A percentile compares a stretch with the other conserved stretches of the same genome.
Conservation (phyloP, 345 rosid species). For the Ailanthus altissimus region DNA sequence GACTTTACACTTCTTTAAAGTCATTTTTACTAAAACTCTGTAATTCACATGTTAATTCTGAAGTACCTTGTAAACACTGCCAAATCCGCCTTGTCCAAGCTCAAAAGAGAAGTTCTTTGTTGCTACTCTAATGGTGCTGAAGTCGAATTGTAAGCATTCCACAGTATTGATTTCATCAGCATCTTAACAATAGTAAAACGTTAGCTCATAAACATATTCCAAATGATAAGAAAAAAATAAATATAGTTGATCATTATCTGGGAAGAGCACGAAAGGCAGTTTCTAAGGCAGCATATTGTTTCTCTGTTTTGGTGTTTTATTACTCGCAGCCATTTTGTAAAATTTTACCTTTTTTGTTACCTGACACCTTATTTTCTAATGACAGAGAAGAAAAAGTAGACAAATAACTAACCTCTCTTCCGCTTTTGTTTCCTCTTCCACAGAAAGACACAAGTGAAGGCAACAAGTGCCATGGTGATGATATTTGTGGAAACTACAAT, state of each 20-base stretch:
- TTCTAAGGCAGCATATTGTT: too few species aligned
- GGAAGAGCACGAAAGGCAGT: too few species aligned
- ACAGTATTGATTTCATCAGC: background rate
- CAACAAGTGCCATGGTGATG: constrained; percentile 8
- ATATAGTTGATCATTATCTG: too few species aligned
- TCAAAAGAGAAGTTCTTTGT: constrained; percentile 46
- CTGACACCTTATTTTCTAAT: too few species aligned
- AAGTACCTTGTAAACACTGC: constrained; percentile 52
- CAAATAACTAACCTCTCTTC: background rate
- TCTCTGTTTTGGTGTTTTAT: too few species aligned
- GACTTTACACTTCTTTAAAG: background rate
- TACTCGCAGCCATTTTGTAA: too few species aligned
- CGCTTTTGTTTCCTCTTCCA: background rate
- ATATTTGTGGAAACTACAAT: constrained; percentile 29
- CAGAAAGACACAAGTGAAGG: background rate
- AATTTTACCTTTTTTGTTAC: too few species aligned
- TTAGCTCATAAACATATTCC: background rate
- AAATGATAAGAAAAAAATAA: too few species aligned
- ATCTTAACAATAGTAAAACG: background rate
- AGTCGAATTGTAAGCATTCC: constrained; percentile 42
- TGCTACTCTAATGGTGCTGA: constrained; percentile 39
- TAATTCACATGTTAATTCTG: background rate
- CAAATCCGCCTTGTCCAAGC: constrained; percentile 66
- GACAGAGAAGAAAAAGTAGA: too few species aligned
- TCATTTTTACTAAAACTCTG: background rate